Base-by-base conservation (phyloP, 2,329 filamentous ascomycete genomes). In the Fusarium sp. region DNA sequence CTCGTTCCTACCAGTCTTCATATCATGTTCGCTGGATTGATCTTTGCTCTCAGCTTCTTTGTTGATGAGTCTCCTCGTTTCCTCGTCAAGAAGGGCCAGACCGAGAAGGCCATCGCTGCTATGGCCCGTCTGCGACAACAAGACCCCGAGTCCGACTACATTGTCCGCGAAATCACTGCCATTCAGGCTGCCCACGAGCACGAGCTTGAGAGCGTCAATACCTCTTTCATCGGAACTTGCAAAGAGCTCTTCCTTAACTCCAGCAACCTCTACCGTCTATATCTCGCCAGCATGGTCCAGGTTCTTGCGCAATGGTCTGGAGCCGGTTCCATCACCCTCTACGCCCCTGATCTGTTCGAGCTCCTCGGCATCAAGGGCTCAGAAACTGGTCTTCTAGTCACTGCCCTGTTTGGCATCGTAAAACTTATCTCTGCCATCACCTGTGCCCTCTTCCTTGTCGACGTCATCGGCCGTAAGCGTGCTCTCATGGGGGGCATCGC, bases 231-330 rank as follows among this genome's bases (percentile, higher is more conserved):
- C 6, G 59, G 45, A n/a, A 46, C 60, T 5, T 52, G 53, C 51
- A 64, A 64, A 34, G 61, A 64, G 40, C 46, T 63, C 1, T 67
- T 68, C 23, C 28, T 62, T 21, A 60, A 69, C 38, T 11, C 45
- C n/a, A 69, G 61, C n/a, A 69, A 69, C 20, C 44, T 69, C 3
- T 48, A 65, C 21, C 61, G 66, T 4, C 50, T 69, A 0, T 67
- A 69, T 6, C 65, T 68, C 20, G 64, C 65, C 10, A 58, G 67
- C 8, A 69, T 69, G 51, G 65, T 67, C 2, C 67, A 69, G 7
- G 64, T 69, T 15, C 30, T 69, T 6, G 66, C 66, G 4, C 62
- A 69, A 5, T 69, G 67, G 46, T 69, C 65, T 6, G 65, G 66
- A 8, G 66, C 65, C 1, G 64, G 67, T 2, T 66, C 65, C 1